Conservation (phyloP, 306 rosid genomes). For the Aeschynomene evenia region DNA sequence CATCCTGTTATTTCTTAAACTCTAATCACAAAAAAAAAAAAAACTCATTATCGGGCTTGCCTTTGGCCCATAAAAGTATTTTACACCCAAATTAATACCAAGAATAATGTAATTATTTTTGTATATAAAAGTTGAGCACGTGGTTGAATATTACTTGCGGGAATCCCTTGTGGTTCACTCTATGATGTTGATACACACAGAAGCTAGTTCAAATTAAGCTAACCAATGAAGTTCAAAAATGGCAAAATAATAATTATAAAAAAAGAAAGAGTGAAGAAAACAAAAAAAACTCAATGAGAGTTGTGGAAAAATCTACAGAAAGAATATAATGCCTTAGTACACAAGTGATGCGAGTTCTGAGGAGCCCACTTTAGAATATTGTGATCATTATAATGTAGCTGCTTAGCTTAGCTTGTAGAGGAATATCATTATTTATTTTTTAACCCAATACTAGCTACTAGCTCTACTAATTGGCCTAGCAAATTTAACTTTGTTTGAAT, state of each 20-base stretch:
- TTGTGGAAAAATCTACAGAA: constrained; percentile 9
- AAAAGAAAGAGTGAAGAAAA: not conserved
- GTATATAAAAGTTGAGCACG: not conserved
- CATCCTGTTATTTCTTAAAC: not conserved
- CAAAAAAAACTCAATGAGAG: constrained; percentile 12
- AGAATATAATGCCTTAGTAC: constrained; percentile 31
- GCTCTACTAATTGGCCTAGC: constrained; percentile 7
- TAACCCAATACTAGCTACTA: not conserved
- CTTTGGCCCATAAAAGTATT: constrained; percentile 17
- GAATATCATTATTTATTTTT: no score
- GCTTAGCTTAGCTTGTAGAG: constrained; percentile 27
- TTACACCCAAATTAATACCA: not conserved
- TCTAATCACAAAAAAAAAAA: not conserved
- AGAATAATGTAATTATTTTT: no score
- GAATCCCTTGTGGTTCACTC: constrained; percentile 41
- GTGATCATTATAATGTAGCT: constrained; percentile 20
- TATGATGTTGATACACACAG: constrained; percentile 1
- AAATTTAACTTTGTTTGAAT: not conserved
- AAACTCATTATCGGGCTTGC: not conserved
- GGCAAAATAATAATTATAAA: constrained; percentile 13
- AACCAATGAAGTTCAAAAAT: constrained; percentile 8
- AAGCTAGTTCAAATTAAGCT: constrained; percentile 18
- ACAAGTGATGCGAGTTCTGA: constrained; percentile 42
- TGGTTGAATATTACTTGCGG: constrained; percentile 29
- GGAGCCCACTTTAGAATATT: constrained; percentile 33